phyloP scores from a whole-genome alignment of 352 stramenopile species.

The Globisporangium parvum region DNA sequence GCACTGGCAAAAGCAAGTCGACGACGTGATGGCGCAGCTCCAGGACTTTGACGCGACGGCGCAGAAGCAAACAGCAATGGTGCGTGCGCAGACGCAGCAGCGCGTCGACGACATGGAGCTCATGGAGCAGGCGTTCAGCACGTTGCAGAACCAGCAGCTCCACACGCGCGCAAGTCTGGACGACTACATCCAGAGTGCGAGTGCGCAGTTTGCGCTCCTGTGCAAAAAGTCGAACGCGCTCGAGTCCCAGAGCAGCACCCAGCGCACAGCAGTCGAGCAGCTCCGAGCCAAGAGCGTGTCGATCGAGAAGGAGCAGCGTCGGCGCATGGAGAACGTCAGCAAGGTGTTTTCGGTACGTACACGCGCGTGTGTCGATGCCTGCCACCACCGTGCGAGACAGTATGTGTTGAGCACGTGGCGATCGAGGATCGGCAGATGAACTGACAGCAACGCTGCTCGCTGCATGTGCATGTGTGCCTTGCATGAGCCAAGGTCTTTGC shows the following conservation, averaged over 20 bases:
- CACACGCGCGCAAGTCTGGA: constrained; percentile 45
- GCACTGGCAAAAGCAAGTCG: constrained; percentile 69
- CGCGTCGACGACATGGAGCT: constrained; percentile 63
- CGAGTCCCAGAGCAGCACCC: constrained; percentile 32
- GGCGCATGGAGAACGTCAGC: constrained; percentile 69
- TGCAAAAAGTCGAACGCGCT: constrained; percentile 55
- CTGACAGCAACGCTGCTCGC: not conserved
- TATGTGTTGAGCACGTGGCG: not conserved
- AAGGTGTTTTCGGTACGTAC: constrained; percentile 65
- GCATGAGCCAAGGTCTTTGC: constrained; percentile 45
- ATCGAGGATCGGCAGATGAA: not conserved
- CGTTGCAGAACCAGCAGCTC: constrained; percentile 60
- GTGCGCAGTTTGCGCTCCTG: constrained; percentile 30
- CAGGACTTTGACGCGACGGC: constrained; percentile 41
- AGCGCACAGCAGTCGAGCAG: constrained; percentile 37
- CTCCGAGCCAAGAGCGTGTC: constrained; percentile 37
- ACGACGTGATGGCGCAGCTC: constrained; percentile 54
- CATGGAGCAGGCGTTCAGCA: constrained; percentile 66
- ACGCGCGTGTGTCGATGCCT: not conserved
- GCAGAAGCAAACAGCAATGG: constrained; percentile 37
- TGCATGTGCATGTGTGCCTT: constrained; percentile 1
- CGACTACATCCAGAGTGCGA: constrained; percentile 39
- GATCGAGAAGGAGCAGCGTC: constrained; percentile 65
- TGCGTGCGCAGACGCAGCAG: constrained; percentile 40
- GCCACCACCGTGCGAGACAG: not conserved